Conservation (phyloP, 352 stramenopile genomes). For the Elongisporangium undulatum region DNA sequence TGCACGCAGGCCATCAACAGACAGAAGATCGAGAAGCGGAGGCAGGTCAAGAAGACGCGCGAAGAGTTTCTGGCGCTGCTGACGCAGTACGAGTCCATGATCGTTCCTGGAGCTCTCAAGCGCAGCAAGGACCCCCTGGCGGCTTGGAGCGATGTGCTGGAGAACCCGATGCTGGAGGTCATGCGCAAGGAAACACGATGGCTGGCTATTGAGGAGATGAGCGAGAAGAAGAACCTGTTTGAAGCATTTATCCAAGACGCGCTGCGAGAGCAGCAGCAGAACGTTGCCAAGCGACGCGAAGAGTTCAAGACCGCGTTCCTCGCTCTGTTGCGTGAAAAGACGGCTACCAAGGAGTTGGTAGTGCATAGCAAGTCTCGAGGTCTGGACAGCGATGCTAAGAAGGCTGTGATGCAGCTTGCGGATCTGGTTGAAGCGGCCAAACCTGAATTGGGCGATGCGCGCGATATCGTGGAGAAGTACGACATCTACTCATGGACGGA, state of each 20-base stretch:
- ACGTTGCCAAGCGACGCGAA: conserved; percentile 33
- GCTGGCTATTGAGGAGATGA: conserved; percentile 49
- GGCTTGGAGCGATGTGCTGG: background rate
- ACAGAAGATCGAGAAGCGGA: conserved; percentile 58
- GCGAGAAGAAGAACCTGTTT: conserved; percentile 73
- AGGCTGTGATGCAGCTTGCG: conserved; percentile 33
- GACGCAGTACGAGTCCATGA: conserved; percentile 33
- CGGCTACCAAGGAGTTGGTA: conserved; percentile 16
- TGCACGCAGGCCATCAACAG: conserved; percentile 70
- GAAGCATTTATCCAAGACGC: conserved; percentile 60
- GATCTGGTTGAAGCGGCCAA: conserved; percentile 23
- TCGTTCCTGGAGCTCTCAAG: conserved; percentile 10
- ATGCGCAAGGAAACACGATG: conserved; percentile 57
- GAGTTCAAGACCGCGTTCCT: conserved; percentile 37
- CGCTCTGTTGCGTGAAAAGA: conserved; percentile 26
- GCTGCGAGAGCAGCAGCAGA: conserved; percentile 44
- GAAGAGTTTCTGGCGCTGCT: conserved; percentile 80
- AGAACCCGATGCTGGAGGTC: background rate
- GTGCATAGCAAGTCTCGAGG: conserved; percentile 20
- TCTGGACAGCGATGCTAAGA: conserved; percentile 45
- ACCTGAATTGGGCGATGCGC: conserved; percentile 14
- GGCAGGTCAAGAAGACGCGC: conserved; percentile 61
- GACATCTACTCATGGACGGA: conserved; percentile 70
- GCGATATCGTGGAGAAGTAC: conserved; percentile 33
- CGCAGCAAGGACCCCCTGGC: conserved; percentile 4